These are phyloP conservation scores for Platanthera zijinensis DNA, from an alignment of 106 monocot genomes.

Conservation along the genomic window DNA sequence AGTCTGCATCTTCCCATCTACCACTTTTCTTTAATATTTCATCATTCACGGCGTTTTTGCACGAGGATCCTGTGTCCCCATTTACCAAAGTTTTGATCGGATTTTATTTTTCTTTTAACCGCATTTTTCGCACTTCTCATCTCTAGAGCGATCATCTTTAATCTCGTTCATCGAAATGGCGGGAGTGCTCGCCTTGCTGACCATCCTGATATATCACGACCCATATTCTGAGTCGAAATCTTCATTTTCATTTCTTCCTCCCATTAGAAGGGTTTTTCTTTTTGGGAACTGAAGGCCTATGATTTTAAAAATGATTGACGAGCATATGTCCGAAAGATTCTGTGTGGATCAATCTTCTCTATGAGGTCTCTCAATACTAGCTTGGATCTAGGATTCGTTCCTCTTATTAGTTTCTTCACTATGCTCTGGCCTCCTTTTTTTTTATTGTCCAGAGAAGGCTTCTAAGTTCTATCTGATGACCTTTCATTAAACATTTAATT, in stretches of 20 bases:
- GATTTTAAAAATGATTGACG: conserved; percentile 2
- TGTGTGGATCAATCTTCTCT: conserved; percentile 2
- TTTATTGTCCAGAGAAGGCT: neutral
- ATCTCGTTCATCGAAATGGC: conserved; percentile 84
- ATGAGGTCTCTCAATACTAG: too few species aligned
- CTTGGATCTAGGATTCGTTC: too few species aligned
- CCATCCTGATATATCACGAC: conserved; percentile 82
- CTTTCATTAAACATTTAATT: neutral
- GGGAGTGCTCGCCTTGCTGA: conserved; percentile 51
- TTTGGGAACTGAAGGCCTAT: too few species aligned
- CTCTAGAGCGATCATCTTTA: neutral
- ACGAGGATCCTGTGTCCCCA: neutral
- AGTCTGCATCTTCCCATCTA: neutral
- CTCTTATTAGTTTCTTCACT: neutral
- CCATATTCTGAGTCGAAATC: conserved; percentile 51
- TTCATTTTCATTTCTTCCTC: too few species aligned
- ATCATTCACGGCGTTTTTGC: neutral
- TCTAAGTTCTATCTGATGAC: conserved; percentile 1
- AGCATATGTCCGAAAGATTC: conserved; percentile 5
- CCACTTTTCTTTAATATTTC: too few species aligned
- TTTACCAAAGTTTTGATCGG: neutral
- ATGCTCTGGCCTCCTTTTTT: too few species aligned
- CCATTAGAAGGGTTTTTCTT: neutral
- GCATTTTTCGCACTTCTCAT: neutral
- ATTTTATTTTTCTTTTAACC: neutral